These are phyloP conservation scores for Perkinsus chesapeaki DNA, from an alignment of 169 alveolate genomes.

Conservation along the genomic window DNA sequence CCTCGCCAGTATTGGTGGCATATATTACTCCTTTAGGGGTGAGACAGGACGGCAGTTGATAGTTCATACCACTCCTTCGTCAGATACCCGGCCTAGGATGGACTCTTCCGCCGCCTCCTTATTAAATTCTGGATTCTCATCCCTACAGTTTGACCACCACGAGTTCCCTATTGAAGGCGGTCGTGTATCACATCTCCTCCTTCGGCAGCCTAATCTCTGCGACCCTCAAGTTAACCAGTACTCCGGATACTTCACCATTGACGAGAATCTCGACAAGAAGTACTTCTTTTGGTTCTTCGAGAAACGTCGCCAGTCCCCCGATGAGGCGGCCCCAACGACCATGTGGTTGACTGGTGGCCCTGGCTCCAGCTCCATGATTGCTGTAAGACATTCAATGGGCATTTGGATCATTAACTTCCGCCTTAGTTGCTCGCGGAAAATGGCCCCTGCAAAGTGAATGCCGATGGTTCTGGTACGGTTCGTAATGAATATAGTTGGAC, in stretches of 20 bases:
- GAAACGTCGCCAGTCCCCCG: not conserved
- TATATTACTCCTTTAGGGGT: too few species aligned
- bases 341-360: not conserved
- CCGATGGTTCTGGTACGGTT: not conserved
- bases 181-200: not conserved
- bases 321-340: not conserved
- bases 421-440: not conserved
- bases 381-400: not conserved
- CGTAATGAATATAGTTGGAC: not conserved
- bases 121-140: not conserved
- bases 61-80: too few species aligned
- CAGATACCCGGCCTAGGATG: not conserved
- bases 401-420: not conserved
- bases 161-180: not conserved
- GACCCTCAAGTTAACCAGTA: not conserved
- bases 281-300: conserved; percentile 2
- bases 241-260: not conserved
- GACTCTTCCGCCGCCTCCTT: not conserved
- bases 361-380: not conserved
- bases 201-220: not conserved
- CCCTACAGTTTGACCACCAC: not conserved
- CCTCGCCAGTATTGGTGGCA: too few species aligned
- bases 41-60: too few species aligned
- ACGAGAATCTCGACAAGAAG: not conserved
- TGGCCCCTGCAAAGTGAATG: not conserved